Evolutionary conservation across 2,329 filamentous ascomycete species (phyloP), one percentile per base, ranked within the genome.

Genomic region (Fusarium chlamydosporum): DNA sequence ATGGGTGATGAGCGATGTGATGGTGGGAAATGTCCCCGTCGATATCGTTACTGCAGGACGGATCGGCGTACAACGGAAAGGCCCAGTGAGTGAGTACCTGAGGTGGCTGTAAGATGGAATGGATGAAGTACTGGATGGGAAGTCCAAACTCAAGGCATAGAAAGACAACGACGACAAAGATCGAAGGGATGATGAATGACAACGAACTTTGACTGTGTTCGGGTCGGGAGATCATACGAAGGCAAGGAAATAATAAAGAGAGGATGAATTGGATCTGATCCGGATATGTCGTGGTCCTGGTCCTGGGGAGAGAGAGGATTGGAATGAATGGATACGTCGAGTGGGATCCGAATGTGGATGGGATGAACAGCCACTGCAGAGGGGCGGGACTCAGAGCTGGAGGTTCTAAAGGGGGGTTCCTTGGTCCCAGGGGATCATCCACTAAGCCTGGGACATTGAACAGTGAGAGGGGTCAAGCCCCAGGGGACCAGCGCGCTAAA

Each of bases 261-360:
- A 72, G 48, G 56, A 59, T 61, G 48, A 48, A 61, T 61, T 59
- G 54, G 61, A 61, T 61, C 48, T 40, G 57, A 60, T 70, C 67
- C 62, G 57, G 67, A 70, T 67, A 56, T 70, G 67, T 70, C 41
- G 61, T 65, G 61, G 61, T 65, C 46, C 53, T 70, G 62, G 67
- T 70, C 41, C 61, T 65, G 61, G 61, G 62, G 23, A 6, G 66
- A 61, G 52, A 71, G 67, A 59, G 61, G 68, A 71, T 51, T 51
- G 70, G 68, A 71, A 71, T 70, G 68, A 65, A 74, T 71, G 65
- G 59, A 69, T 56, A 70, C 63, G 61, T 61, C 35, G 47, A 41
- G 56, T 67, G 65, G 63, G 57, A 65, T 65, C 67, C 64, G 51
- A 69, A 74, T 70, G 65, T 60, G 70, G 72, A 73, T 67, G 65